These are phyloP conservation scores for Fomitiporia mediterranea DNA, from an alignment of 1,284 basidiomycete species.

Conservation along the genomic window DNA sequence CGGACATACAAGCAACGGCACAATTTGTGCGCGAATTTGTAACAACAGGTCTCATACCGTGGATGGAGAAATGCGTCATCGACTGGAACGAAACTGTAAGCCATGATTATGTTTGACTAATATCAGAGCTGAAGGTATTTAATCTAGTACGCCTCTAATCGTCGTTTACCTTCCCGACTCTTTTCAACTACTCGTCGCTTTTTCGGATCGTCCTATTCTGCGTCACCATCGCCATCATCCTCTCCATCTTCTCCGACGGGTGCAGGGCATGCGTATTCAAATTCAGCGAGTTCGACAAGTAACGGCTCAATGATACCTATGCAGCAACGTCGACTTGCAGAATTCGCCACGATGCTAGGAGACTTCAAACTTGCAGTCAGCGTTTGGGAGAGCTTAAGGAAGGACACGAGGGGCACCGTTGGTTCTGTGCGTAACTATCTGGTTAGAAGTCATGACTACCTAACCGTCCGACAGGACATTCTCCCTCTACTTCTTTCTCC, in stretches of 20 bases:
- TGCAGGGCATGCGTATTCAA: conserved; percentile 36
- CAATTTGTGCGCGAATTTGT: conserved; percentile 88
- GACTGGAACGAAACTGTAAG: conserved; percentile 90
- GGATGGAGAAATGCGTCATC: conserved; percentile 92
- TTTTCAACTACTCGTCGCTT: conserved; percentile 89
- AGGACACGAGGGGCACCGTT: conserved; percentile 59
- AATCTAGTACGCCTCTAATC: conserved; percentile 70
- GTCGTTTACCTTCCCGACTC: conserved; percentile 74
- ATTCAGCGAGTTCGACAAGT: conserved; percentile 32
- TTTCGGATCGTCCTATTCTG: conserved; percentile 63
- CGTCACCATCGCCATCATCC: conserved; percentile 42
- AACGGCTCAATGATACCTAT: conserved; percentile 40
- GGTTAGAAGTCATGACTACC: not conserved
- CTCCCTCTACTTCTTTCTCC: conserved; percentile 66
- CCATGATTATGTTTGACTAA: conserved; percentile 9
- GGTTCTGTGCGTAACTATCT: conserved; percentile 52
- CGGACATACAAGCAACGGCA: conserved; percentile 77
- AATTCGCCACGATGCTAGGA: conserved; percentile 90
- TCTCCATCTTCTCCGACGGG: conserved; percentile 38
- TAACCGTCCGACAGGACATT: conserved; percentile 49
- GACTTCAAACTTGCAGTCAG: conserved; percentile 83
- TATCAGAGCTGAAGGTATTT: conserved; percentile 3
- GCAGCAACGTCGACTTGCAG: conserved; percentile 84
- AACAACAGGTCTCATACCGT: conserved; percentile 87
- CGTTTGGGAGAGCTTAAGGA: conserved; percentile 84